Conservation (phyloP, 2,329 filamentous ascomycete genomes). For the Fusarium sp. region DNA sequence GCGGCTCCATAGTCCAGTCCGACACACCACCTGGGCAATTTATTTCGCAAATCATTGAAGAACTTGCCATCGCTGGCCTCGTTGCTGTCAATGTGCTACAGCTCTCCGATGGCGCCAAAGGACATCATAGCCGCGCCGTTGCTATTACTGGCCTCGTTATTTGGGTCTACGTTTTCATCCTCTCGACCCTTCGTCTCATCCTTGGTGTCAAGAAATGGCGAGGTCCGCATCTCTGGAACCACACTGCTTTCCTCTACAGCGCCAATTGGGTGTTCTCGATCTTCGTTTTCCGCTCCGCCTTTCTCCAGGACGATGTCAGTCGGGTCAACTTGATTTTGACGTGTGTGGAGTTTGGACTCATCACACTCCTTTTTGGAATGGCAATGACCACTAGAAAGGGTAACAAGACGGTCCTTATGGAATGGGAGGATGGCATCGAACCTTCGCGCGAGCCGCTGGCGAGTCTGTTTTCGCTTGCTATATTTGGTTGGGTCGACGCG, state of each 20-base stretch:
- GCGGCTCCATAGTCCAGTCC: constrained; percentile 74
- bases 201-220: constrained; percentile 72
- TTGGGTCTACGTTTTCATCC: constrained; percentile 83
- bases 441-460: constrained; percentile 89
- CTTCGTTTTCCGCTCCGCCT: constrained; percentile 82
- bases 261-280: constrained; percentile 82
- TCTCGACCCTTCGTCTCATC: constrained; percentile 78
- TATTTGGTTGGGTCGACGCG: constrained; percentile 90
- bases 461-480: constrained; percentile 86
- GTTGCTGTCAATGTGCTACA: constrained; percentile 75
- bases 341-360: constrained; percentile 79
- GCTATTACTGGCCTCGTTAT: constrained; percentile 74
- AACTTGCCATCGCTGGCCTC: constrained; percentile 77
- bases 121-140: constrained; percentile 66
- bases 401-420: constrained; percentile 87
- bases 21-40: constrained; percentile 81
- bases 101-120: constrained; percentile 70
- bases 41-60: constrained; percentile 77
- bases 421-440: constrained; percentile 88
- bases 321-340: constrained; percentile 69
- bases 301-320: constrained; percentile 79
- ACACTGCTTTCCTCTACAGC: constrained; percentile 86
- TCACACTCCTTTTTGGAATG: constrained; percentile 78
- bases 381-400: constrained; percentile 87
- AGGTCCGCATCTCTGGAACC: constrained; percentile 86